Percentiles rank a stretch among this genome's conserved stretches.
phyloP scores from a whole-genome alignment of 2,329 filamentous ascomycete genomes.

The Acarospora socialis region DNA sequence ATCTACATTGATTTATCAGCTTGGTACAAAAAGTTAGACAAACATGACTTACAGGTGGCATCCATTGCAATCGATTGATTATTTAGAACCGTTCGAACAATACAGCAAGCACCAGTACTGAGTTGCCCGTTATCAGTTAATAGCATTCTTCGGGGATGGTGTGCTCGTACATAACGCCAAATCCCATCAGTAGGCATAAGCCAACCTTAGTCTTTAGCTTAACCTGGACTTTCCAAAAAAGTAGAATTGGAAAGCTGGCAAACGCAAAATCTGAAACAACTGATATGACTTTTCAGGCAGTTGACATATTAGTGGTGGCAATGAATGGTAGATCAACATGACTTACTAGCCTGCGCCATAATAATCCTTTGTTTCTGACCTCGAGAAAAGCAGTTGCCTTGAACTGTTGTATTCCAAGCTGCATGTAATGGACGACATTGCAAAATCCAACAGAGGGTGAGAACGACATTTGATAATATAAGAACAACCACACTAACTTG shows the following conservation, averaged over 20 bases:
- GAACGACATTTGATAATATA: conserved; percentile 10
- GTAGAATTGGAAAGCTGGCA: conserved; percentile 9
- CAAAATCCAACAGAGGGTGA: conserved; percentile 10
- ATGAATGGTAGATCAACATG: too few species aligned
- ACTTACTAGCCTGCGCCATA: conserved; percentile 9
- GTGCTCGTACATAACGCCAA: too few species aligned
- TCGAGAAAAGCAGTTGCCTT: conserved; percentile 8
- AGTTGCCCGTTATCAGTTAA: too few species aligned
- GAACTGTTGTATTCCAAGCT: conserved; percentile 8
- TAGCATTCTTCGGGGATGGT: too few species aligned
- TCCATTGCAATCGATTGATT: conserved; percentile 7
- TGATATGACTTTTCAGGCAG: too few species aligned
- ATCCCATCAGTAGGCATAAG: conserved; percentile 11
- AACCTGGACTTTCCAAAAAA: conserved; percentile 10
- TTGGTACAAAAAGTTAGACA: too few species aligned
- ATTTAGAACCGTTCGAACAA: conserved; percentile 12
- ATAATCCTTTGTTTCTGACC: conserved; percentile 6
- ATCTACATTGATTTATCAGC: too few species aligned
- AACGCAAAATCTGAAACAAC: conserved; percentile 12
- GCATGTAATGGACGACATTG: conserved; percentile 11
- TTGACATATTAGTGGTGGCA: too few species aligned
- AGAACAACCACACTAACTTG: conserved; percentile 9
- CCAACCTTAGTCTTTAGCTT: conserved; percentile 11
- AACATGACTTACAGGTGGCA: too few species aligned
- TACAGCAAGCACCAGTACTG: conserved; percentile 10